Evolutionary conservation across 2,329 filamentous ascomycete genomes (phyloP).

Genomic region (Alternaria triticina): DNA sequence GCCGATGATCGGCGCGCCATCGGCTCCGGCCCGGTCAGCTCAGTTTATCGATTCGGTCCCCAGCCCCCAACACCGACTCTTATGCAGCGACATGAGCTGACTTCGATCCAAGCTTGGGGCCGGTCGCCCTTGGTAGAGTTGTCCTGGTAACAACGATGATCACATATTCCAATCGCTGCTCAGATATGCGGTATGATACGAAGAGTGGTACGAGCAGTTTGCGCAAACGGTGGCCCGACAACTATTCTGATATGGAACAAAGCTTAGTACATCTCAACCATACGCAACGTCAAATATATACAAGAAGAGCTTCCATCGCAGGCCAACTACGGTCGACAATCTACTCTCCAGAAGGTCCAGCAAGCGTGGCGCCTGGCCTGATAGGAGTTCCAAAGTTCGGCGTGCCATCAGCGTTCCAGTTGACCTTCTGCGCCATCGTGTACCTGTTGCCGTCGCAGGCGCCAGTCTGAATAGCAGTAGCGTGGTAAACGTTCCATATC

Average conservation of each 20-base stretch:
- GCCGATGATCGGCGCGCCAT: background rate
- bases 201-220: background rate
- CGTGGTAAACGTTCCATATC: constrained; percentile 64
- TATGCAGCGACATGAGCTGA: background rate
- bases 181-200: background rate
- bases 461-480: constrained; percentile 57
- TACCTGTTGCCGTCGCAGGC: constrained; percentile 62
- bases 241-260: background rate
- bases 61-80: background rate
- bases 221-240: background rate
- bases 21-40: background rate
- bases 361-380: constrained; percentile 37
- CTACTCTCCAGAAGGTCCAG: constrained; percentile 47
- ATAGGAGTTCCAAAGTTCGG: constrained; percentile 58
- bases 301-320: background rate
- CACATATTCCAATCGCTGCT: background rate
- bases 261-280: background rate
- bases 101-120: background rate
- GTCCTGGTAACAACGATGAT: background rate
- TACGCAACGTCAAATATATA: background rate
- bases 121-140: background rate
- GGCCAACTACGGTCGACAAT: background rate
- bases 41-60: background rate
- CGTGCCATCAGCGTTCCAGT: constrained; percentile 58
- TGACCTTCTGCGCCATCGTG: constrained; percentile 60